These are phyloP conservation scores for Streptanthus diversifolius DNA, from an alignment of 345 rosid genomes.

Conservation along the genomic window DNA sequence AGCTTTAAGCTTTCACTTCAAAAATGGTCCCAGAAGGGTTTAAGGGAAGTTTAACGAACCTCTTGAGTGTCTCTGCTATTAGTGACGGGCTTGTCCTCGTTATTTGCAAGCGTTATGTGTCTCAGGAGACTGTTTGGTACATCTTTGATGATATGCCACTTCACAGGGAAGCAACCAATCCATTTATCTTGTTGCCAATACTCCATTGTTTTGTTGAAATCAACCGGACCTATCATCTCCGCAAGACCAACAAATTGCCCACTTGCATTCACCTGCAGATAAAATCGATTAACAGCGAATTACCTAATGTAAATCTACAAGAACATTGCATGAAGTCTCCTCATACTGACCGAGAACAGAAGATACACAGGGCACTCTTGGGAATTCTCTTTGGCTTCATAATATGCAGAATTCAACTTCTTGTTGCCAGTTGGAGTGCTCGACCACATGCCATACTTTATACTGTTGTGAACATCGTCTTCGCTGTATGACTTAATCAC, in stretches of 20 bases:
- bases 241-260: conserved; percentile 84
- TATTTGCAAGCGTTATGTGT: conserved; percentile 62
- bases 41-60: conserved; percentile 36
- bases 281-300: not conserved
- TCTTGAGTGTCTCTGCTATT: conserved; percentile 87
- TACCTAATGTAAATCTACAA: not conserved
- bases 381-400: conserved; percentile 48
- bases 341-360: conserved; percentile 64
- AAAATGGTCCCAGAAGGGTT: not conserved
- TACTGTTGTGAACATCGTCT: conserved; percentile 82
- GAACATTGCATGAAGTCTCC: not conserved
- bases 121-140: conserved; percentile 63
- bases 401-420: conserved; percentile 65
- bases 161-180: conserved; percentile 74
- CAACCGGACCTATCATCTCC: conserved; percentile 72
- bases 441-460: conserved; percentile 73
- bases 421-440: conserved; percentile 77
- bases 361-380: conserved; percentile 60
- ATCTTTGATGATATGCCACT: conserved; percentile 82
- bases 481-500: conserved; percentile 79
- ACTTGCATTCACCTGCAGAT: conserved; percentile 75
- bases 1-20: not conserved
- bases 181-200: conserved; percentile 90
- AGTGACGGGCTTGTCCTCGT: conserved; percentile 79
- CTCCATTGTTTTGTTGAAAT: conserved; percentile 61